Evolutionary conservation across 2,329 filamentous ascomycete species (phyloP).

Genomic region (Fusarium foetens): DNA sequence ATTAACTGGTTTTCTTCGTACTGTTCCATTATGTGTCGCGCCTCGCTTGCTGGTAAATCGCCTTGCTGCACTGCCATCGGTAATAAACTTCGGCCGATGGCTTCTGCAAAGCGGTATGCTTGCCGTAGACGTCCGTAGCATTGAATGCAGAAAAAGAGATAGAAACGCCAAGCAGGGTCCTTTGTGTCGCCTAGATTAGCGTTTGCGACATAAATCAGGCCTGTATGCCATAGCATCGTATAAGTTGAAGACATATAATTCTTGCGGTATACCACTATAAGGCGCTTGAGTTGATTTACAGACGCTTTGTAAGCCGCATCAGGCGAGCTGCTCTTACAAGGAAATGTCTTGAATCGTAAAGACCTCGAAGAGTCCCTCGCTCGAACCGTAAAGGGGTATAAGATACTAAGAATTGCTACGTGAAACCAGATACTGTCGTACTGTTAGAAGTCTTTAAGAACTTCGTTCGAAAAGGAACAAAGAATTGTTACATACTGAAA

Average conservation of each 20-base stretch:
- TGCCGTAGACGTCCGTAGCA: constrained; percentile 50
- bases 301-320: constrained; percentile 49
- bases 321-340: constrained; percentile 39
- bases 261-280: constrained; percentile 51
- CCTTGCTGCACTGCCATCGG: constrained; percentile 50
- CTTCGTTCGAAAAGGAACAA: background rate
- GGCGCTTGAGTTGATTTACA: constrained; percentile 51
- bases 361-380: background rate
- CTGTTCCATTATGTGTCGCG: constrained; percentile 45
- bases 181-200: constrained; percentile 46
- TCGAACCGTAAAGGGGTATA: constrained; percentile 37
- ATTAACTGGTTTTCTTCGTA: constrained; percentile 42
- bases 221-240: constrained; percentile 54
- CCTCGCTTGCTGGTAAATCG: constrained; percentile 42
- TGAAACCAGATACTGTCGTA: constrained; percentile 53
- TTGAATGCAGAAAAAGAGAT: constrained; percentile 53
- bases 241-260: constrained; percentile 48
- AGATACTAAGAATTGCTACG: constrained; percentile 51
- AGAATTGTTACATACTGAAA: constrained; percentile 48
- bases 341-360: constrained; percentile 44
- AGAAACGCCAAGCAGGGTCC: constrained; percentile 48
- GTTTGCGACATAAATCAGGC: constrained; percentile 53
- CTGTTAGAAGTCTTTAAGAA: background rate
- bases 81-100: constrained; percentile 49
- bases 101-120: constrained; percentile 50